Evolutionary conservation across 192 early-diverging fungal genomes (phyloP).

Genomic region (Rhizophagus sp.): DNA sequence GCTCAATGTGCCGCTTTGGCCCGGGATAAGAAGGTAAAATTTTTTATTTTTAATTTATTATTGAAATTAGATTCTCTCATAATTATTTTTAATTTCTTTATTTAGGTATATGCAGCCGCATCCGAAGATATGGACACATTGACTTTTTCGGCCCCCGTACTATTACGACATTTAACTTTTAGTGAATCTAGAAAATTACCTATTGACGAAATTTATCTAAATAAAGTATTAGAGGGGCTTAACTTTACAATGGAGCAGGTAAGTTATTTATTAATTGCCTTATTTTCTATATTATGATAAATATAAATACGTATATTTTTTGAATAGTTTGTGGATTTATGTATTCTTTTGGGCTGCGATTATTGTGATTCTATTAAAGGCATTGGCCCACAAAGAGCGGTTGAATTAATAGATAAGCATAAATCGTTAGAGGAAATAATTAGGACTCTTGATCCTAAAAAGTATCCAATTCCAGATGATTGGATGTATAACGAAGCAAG

Average conservation of each 20-base stretch:
- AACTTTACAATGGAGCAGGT: conserved; percentile 74
- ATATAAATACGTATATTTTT: not conserved
- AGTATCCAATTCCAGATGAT: conserved; percentile 78
- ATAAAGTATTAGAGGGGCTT: conserved; percentile 81
- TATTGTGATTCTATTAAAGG: conserved; percentile 95
- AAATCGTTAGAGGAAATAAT: conserved; percentile 79
- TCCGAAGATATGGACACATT: conserved; percentile 99
- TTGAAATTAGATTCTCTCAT: not conserved
- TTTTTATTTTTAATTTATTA: not conserved
- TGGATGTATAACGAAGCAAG: conserved; percentile 93
- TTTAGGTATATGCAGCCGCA: conserved; percentile 85
- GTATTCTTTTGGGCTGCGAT: conserved; percentile 97
- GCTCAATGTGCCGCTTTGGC: conserved; percentile 95
- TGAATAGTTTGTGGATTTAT: conserved; percentile 91
- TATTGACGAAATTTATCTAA: conserved; percentile 84
- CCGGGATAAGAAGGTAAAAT: conserved; percentile 70
- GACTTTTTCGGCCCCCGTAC: conserved; percentile 86
- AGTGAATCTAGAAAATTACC: conserved; percentile 88
- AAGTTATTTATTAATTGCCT: not conserved
- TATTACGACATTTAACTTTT: conserved; percentile 92
- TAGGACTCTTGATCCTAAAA: conserved; percentile 71
- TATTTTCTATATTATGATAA: not conserved
- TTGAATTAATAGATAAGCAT: conserved; percentile 84
- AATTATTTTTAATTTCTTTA: not conserved
- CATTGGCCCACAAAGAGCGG: conserved; percentile 85